A percentile compares a stretch with the other conserved stretches of the same genome.
phyloP scores from a whole-genome alignment of 1,284 basidiomycete species.

The Earliella scabrosa region DNA sequence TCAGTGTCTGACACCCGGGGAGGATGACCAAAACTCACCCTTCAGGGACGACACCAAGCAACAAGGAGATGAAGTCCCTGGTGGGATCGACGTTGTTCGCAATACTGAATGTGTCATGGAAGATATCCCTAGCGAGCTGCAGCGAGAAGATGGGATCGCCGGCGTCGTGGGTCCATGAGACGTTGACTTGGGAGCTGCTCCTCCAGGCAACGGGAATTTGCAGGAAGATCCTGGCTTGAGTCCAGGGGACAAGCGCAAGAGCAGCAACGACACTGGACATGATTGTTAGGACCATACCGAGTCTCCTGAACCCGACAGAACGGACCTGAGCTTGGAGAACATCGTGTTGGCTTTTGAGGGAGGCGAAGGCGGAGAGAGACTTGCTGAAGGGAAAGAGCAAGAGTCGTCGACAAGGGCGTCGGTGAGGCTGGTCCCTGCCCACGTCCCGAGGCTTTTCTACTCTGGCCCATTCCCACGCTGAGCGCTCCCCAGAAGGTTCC shows the following conservation, averaged over 20 bases:
- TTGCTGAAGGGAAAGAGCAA: constrained; percentile 1
- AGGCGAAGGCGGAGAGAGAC: constrained; percentile 8
- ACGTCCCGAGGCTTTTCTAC: constrained; percentile 8
- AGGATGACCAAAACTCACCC: constrained; percentile 55
- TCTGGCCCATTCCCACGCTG: constrained; percentile 16
- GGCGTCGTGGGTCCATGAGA: constrained; percentile 50
- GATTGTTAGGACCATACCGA: background rate
- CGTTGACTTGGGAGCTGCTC: constrained; percentile 40
- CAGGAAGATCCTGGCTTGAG: constrained; percentile 52
- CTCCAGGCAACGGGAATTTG: constrained; percentile 39
- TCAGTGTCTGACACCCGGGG: too few species aligned
- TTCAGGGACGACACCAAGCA: constrained; percentile 53
- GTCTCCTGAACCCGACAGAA: background rate
- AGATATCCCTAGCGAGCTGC: constrained; percentile 50
- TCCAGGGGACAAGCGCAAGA: constrained; percentile 47
- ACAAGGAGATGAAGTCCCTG: constrained; percentile 40
- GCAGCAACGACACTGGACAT: constrained; percentile 45
- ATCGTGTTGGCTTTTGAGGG: constrained; percentile 33
- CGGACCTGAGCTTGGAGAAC: constrained; percentile 42
- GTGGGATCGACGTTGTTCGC: constrained; percentile 58
- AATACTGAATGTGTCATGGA: constrained; percentile 61
- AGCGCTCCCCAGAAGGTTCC: constrained; percentile 6
- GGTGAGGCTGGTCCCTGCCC: background rate
- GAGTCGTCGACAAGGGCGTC: constrained; percentile 16
- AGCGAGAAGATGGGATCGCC: constrained; percentile 49